Evolutionary conservation across 805 yeast species (phyloP).

Genomic region (Ogataea populi-albae): DNA sequence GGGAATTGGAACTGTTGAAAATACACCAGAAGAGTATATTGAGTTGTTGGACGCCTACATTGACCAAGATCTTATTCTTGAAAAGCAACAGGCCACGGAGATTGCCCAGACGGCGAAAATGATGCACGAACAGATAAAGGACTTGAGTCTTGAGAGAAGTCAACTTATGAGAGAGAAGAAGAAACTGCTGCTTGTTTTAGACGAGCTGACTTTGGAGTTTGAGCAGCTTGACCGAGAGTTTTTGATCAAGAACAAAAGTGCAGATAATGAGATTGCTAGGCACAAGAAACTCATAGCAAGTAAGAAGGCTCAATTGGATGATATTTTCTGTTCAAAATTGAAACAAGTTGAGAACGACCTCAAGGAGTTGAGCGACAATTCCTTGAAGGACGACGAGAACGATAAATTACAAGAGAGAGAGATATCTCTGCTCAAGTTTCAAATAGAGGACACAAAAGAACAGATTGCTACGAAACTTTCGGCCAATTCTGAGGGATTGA

Average conservation of each 20-base stretch:
- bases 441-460: constrained; percentile 26
- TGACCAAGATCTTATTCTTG: constrained; percentile 23
- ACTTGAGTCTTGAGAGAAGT: constrained; percentile 19
- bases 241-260: constrained; percentile 15
- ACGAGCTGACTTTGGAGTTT: constrained; percentile 14
- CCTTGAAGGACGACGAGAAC: constrained; percentile 30
- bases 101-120: constrained; percentile 13
- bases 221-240: constrained; percentile 21
- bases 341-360: constrained; percentile 19
- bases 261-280: constrained; percentile 27
- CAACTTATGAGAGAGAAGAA: constrained; percentile 20
- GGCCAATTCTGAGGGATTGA: constrained; percentile 10
- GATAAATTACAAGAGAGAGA: constrained; percentile 28
- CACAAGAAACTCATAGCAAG: constrained; percentile 25
- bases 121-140: constrained; percentile 18
- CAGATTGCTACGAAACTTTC: constrained; percentile 18
- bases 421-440: constrained; percentile 25
- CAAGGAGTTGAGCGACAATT: constrained; percentile 21
- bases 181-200: constrained; percentile 14
- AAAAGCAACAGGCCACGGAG: constrained; percentile 21
- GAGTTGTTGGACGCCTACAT: constrained; percentile 23
- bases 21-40: constrained; percentile 20
- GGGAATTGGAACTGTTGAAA: constrained; percentile 1
- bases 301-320: constrained; percentile 33
- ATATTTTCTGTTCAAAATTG: constrained; percentile 16